Conservation (phyloP, 768 basidiomycete genomes). For the Strobilomyces echinocephalus region DNA sequence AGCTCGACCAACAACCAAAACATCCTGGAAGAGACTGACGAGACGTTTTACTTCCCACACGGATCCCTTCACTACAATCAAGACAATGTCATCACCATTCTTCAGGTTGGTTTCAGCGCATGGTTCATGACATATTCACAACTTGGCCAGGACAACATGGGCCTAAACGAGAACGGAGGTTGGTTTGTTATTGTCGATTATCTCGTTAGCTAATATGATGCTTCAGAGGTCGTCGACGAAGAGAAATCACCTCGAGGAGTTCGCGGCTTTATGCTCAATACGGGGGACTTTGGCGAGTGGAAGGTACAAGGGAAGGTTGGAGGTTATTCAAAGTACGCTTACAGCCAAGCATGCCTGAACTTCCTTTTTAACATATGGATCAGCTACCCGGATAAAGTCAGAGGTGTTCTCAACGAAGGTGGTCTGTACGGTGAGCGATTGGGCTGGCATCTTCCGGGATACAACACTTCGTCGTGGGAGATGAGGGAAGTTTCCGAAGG, state of each 20-base stretch:
- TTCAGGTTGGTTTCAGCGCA: slow-evolving; percentile 47
- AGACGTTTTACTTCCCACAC: slow-evolving; percentile 57
- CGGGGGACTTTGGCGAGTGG: slow-evolving; percentile 58
- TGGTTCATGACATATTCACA: background rate
- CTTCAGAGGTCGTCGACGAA: slow-evolving; percentile 39
- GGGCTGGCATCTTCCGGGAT: slow-evolving; percentile 75
- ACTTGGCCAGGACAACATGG: slow-evolving; percentile 66
- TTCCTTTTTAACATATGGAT: background rate
- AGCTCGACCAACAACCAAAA: slow-evolving; percentile 62
- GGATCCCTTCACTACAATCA: slow-evolving; percentile 45
- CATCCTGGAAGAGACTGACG: slow-evolving; percentile 63
- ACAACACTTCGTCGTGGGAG: slow-evolving; percentile 58
- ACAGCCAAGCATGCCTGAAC: background rate
- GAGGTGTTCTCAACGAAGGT: slow-evolving; percentile 69
- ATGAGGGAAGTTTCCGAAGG: slow-evolving; percentile 53
- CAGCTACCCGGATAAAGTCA: slow-evolving; percentile 70
- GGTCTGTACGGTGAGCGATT: slow-evolving; percentile 65
- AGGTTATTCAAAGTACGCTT: slow-evolving; percentile 57
- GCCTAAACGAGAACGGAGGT: slow-evolving; percentile 61
- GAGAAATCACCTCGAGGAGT: slow-evolving; percentile 76
- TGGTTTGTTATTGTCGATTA: slow-evolving; percentile 9
- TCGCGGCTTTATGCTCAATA: slow-evolving; percentile 66
- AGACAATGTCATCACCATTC: slow-evolving; percentile 75
- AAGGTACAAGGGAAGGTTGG: slow-evolving; percentile 74
- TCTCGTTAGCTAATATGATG: background rate